These are phyloP conservation scores for Mycena amicta DNA, from an alignment of 768 basidiomycete species.

Conservation along the genomic window DNA sequence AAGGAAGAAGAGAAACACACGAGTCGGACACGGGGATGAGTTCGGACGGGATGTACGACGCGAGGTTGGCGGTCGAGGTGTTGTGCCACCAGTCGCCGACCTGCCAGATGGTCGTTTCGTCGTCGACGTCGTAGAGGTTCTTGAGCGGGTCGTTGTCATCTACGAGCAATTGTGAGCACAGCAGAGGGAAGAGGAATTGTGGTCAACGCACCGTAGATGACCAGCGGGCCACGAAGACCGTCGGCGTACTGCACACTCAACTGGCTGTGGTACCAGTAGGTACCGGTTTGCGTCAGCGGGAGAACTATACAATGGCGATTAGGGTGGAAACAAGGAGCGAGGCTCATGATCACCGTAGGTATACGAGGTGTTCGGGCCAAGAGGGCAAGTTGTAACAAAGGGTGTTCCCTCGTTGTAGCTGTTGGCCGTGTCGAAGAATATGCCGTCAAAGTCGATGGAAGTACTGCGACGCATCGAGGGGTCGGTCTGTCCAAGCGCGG, in stretches of 20 bases:
- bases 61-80: neutral
- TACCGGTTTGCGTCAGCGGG: conserved; percentile 35
- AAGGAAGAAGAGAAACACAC: too few relatives aligned
- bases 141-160: conserved; percentile 12
- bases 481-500: conserved; percentile 5
- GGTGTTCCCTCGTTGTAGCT: conserved; percentile 11
- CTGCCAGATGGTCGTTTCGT: conserved; percentile 39
- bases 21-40: conserved; percentile 12
- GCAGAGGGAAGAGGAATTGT: neutral
- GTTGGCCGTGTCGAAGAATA: conserved; percentile 8
- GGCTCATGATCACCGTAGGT: conserved; percentile 18
- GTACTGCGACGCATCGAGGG: conserved; percentile 13
- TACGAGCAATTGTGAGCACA: neutral
- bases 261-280: conserved; percentile 43
- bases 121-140: conserved; percentile 21
- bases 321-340: too few relatives aligned
- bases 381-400: conserved; percentile 3
- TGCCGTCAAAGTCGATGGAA: conserved; percentile 12
- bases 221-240: conserved; percentile 33
- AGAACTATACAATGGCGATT: too few relatives aligned
- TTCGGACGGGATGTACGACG: neutral
- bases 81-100: conserved; percentile 34
- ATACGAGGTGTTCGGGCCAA: conserved; percentile 11
- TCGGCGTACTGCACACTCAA: conserved; percentile 40
- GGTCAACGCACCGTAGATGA: conserved; percentile 18